A percentile compares a stretch with the other conserved stretches of the same genome.
These are phyloP conservation scores for Xanthoconium stramineum DNA, from an alignment of 768 basidiomycete genomes.

Conservation along the genomic window DNA sequence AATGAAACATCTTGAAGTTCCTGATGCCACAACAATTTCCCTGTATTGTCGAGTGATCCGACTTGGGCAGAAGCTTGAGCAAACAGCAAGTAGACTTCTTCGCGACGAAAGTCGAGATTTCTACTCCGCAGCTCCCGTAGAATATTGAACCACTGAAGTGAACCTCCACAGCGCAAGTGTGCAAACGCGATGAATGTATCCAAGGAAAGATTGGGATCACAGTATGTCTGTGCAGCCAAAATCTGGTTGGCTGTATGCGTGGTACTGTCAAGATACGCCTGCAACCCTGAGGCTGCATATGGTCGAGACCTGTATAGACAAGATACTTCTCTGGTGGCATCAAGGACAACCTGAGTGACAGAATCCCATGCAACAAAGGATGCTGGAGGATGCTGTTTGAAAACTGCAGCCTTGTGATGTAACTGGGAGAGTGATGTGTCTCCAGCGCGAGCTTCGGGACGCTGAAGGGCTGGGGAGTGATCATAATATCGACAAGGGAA, in stretches of 20 bases:
- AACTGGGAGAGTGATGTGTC: too few species aligned
- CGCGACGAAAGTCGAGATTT: background rate
- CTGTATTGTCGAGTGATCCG: background rate
- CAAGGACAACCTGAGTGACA: too few species aligned
- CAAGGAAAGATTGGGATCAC: too few species aligned
- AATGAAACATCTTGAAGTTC: background rate
- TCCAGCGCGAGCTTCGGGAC: too few species aligned
- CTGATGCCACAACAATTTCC: background rate
- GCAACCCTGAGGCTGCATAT: background rate
- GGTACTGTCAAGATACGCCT: background rate
- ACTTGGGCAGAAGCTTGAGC: background rate
- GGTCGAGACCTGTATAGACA: too few species aligned
- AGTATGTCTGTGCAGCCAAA: too few species aligned
- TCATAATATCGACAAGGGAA: background rate
- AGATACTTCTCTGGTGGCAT: too few species aligned
- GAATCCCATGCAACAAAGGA: too few species aligned
- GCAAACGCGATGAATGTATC: background rate
- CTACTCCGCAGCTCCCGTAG: background rate
- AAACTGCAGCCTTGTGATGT: too few species aligned
- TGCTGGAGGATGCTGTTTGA: too few species aligned
- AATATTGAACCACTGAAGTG: background rate
- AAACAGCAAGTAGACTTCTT: background rate
- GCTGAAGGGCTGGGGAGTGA: too few species aligned
- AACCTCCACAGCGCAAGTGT: background rate
- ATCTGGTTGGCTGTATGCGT: too few species aligned